phyloP scores from a whole-genome alignment of 2,329 filamentous ascomycete species.

The Sclerotinia subarctica region DNA sequence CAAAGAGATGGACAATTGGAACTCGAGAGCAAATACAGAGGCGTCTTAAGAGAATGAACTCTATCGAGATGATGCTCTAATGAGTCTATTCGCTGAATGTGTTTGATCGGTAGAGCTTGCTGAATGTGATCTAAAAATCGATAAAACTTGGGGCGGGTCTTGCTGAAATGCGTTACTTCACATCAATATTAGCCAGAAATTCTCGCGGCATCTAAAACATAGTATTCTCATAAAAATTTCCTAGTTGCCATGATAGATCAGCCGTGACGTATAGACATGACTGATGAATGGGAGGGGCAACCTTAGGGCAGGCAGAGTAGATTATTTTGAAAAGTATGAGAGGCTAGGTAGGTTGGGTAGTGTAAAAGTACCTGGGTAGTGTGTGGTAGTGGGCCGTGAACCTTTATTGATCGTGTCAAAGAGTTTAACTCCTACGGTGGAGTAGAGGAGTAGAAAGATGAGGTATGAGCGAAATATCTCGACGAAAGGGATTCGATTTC shows the following conservation, averaged over 20 bases:
- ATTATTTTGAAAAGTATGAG: background rate
- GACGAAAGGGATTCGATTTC: background rate
- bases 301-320: background rate
- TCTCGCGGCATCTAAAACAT: background rate
- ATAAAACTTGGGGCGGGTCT: slow-evolving; percentile 1
- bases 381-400: background rate
- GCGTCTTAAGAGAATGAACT: background rate
- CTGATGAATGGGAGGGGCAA: slow-evolving; percentile 11
- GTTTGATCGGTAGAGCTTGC: background rate
- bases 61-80: background rate
- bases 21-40: background rate
- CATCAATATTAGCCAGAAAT: slow-evolving; percentile 16
- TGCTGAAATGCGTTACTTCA: slow-evolving; percentile 16
- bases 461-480: background rate
- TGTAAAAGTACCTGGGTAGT: background rate
- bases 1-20: background rate
- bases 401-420: background rate
- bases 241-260: slow-evolving; percentile 10
- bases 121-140: background rate
- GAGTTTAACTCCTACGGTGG: background rate
- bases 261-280: background rate
- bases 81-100: background rate
- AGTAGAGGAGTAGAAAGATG: background rate
- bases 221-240: background rate
- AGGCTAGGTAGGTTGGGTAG: background rate